These are phyloP conservation scores for Phytophthora pinifolia DNA, from an alignment of 352 stramenopile genomes.

Conservation along the genomic window DNA sequence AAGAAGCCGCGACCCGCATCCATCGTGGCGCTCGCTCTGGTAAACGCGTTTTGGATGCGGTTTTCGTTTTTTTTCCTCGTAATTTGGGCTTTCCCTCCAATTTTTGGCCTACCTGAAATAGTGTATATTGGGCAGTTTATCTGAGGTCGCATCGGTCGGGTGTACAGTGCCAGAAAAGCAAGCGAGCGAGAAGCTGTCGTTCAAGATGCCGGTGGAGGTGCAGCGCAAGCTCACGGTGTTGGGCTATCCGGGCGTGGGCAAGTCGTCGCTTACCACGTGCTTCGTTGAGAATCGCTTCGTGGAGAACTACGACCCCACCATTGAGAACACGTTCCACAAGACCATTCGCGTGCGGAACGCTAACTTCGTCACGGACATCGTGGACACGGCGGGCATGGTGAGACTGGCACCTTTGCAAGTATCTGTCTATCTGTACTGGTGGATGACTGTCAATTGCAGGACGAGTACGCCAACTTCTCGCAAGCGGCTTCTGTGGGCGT, in stretches of 20 bases:
- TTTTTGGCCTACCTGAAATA: neutral
- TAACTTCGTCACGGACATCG: conserved; percentile 96
- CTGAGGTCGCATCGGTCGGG: conserved; percentile 10
- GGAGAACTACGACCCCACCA: conserved; percentile 95
- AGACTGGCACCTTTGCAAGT: neutral
- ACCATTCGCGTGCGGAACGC: conserved; percentile 96
- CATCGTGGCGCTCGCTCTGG: conserved; percentile 21
- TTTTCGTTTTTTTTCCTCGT: conserved; percentile 10
- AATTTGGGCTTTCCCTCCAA: too few species aligned
- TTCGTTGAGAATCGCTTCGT: conserved; percentile 94
- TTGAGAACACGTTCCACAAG: conserved; percentile 97
- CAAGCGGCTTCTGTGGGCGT: conserved; percentile 94
- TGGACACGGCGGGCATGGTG: conserved; percentile 96
- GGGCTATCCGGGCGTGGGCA: conserved; percentile 94
- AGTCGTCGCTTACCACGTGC: conserved; percentile 94
- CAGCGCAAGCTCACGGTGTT: conserved; percentile 96
- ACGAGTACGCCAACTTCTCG: conserved; percentile 97
- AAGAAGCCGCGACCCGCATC: conserved; percentile 36
- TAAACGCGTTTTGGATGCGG: conserved; percentile 25
- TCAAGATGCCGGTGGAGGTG: conserved; percentile 89
- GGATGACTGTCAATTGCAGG: conserved; percentile 41
- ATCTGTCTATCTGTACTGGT: neutral
- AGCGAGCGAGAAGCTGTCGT: conserved; percentile 4
- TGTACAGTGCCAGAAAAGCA: conserved; percentile 21
- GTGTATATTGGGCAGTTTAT: too few species aligned